Percentiles rank a stretch among this genome's conserved stretches.
Conservation (phyloP, 257 asterid genomes). For the Jasminum sambac region DNA sequence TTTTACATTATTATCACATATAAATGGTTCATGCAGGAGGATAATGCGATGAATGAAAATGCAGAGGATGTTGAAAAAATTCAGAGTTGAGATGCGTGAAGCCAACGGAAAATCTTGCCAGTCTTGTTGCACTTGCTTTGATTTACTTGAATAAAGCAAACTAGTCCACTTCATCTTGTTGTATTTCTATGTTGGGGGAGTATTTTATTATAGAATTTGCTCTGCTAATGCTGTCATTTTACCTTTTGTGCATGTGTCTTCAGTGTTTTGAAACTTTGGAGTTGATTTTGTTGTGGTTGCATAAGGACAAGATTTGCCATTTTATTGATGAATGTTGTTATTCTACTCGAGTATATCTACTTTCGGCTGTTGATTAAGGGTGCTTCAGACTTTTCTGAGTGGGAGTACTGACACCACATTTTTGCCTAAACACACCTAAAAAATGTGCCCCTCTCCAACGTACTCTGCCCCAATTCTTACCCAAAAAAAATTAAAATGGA, state of each 20-base stretch:
- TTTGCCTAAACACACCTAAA: too few species aligned
- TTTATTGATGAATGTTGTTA: neutral
- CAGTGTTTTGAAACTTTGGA: neutral
- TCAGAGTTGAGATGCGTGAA: constrained; percentile 8
- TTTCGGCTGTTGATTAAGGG: too few species aligned
- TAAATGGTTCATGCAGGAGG: constrained; percentile 19
- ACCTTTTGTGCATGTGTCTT: neutral
- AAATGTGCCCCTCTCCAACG: too few species aligned
- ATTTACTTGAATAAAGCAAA: neutral
- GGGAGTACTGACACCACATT: too few species aligned
- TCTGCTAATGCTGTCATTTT: neutral
- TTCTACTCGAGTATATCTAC: too few species aligned
- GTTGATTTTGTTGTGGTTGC: neutral
- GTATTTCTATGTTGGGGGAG: neutral
- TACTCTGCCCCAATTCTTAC: too few species aligned
- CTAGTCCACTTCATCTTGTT: constrained; percentile 9
- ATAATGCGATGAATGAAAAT: neutral
- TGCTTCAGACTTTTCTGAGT: too few species aligned
- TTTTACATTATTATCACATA: neutral
- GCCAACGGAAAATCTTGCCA: neutral
- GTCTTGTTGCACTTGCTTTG: constrained; percentile 3
- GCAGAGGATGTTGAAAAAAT: constrained; percentile 7
- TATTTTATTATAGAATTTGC: neutral
- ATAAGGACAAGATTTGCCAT: neutral
- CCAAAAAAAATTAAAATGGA: too few species aligned